Evolutionary conservation across 805 yeast genomes (phyloP).

Genomic region (Cyberlindnera misumaiensis): DNA sequence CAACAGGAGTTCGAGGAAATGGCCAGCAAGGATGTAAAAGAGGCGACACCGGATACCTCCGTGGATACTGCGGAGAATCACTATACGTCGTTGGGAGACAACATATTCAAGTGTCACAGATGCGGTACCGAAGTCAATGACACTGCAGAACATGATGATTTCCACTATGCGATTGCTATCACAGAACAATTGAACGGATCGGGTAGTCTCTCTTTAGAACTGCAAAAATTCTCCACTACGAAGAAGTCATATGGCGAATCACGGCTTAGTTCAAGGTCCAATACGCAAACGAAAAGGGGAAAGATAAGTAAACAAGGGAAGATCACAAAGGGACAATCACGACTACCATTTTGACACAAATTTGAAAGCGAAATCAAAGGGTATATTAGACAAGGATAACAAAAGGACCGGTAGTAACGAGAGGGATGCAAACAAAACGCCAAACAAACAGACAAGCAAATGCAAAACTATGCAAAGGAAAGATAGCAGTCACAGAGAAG

Average conservation of each 20-base stretch:
- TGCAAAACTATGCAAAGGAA: no score
- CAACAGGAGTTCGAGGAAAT: neutral
- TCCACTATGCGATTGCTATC: conserved; percentile 44
- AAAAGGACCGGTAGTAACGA: neutral
- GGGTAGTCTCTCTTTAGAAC: conserved; percentile 12
- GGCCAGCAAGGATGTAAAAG: neutral
- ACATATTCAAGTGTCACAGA: conserved; percentile 6
- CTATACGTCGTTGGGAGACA: neutral
- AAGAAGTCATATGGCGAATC: conserved; percentile 8
- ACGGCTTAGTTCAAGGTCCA: conserved; percentile 1
- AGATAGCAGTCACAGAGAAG: neutral
- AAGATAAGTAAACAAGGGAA: conserved; percentile 8
- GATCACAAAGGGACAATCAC: conserved; percentile 17
- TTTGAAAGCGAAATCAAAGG: no score
- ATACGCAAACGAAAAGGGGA: neutral
- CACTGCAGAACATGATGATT: conserved; percentile 44
- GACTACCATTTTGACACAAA: conserved; percentile 16
- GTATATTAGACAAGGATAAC: neutral
- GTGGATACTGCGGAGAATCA: neutral
- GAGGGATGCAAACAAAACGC: neutral
- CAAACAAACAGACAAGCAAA: neutral
- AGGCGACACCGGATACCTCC: neutral
- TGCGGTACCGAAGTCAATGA: conserved; percentile 17
- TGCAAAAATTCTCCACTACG: conserved; percentile 5
- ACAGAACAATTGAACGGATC: conserved; percentile 37